phyloP scores from a whole-genome alignment of 2,329 filamentous ascomycete genomes.

The Tolypocladium pustulatum region DNA sequence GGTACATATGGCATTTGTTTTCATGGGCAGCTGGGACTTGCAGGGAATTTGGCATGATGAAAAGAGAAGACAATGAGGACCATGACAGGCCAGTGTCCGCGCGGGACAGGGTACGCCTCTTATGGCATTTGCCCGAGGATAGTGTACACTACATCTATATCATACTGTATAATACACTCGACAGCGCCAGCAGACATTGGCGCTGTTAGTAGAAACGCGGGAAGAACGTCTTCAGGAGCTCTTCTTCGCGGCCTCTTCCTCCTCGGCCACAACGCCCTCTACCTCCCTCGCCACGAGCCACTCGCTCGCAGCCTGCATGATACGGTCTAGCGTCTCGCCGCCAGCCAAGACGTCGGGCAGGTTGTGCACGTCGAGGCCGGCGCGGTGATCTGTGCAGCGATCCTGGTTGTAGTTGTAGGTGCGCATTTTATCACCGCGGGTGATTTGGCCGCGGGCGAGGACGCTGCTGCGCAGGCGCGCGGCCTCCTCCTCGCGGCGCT shows the following conservation, averaged over 20 bases:
- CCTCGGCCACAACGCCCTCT: constrained; percentile 56
- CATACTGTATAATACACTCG: background rate
- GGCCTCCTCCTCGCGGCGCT: constrained; percentile 75
- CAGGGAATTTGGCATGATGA: background rate
- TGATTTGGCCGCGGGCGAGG: constrained; percentile 70
- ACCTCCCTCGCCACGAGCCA: constrained; percentile 73
- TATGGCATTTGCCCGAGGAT: background rate
- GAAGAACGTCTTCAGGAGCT: background rate
- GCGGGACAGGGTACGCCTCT: background rate
- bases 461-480: constrained; percentile 65
- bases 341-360: constrained; percentile 72
- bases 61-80: too few relatives aligned
- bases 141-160: background rate
- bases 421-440: constrained; percentile 83
- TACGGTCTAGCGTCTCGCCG: constrained; percentile 55
- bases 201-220: background rate
- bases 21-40: background rate
- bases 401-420: constrained; percentile 76
- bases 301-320: constrained; percentile 67
- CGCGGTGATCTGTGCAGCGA: constrained; percentile 81
- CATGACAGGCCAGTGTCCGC: background rate
- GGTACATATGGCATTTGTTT: background rate
- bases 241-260: constrained; percentile 26
- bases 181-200: background rate
- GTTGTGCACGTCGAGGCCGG: constrained; percentile 68